Evolutionary conservation across 768 basidiomycete genomes (phyloP).

Genomic region (Auricularia heimuer): DNA sequence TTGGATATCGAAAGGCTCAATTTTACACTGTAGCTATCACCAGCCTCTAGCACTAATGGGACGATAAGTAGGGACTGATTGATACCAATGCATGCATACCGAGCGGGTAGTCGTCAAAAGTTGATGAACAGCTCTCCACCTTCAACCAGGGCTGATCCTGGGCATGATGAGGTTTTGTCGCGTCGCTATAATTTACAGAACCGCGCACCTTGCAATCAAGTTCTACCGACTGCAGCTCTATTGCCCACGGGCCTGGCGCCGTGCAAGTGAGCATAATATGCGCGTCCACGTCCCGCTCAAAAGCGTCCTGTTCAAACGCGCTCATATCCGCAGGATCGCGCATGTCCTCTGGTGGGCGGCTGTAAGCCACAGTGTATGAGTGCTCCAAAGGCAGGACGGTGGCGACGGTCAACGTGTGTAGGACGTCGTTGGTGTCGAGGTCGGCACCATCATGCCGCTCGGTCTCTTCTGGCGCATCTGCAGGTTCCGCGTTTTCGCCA

Average conservation of each 20-base stretch:
- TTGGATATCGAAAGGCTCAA: background rate
- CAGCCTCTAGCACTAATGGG: background rate
- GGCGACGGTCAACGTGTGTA: constrained; percentile 58
- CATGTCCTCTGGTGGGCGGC: constrained; percentile 30
- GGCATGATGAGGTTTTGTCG: background rate
- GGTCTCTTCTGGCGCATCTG: background rate
- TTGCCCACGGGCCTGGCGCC: constrained; percentile 45
- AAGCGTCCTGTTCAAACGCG: constrained; percentile 39
- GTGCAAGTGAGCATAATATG: constrained; percentile 41
- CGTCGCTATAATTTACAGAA: background rate
- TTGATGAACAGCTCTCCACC: constrained; percentile 39
- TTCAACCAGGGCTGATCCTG: background rate
- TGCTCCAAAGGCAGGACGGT: constrained; percentile 53
- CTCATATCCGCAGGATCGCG: constrained; percentile 42
- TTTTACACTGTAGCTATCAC: background rate
- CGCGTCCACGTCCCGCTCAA: constrained; percentile 48
- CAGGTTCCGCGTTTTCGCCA: background rate
- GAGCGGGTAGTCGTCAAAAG: constrained; percentile 27
- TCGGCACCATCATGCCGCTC: constrained; percentile 1
- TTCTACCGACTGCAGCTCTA: constrained; percentile 42
- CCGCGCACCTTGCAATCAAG: constrained; percentile 39
- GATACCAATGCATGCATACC: constrained; percentile 20
- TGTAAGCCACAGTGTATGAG: constrained; percentile 45
- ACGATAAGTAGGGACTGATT: background rate
- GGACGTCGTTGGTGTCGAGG: constrained; percentile 42